These are phyloP conservation scores for Colletotrichum phormii DNA, from an alignment of 2,329 filamentous ascomycete genomes.

Conservation along the genomic window DNA sequence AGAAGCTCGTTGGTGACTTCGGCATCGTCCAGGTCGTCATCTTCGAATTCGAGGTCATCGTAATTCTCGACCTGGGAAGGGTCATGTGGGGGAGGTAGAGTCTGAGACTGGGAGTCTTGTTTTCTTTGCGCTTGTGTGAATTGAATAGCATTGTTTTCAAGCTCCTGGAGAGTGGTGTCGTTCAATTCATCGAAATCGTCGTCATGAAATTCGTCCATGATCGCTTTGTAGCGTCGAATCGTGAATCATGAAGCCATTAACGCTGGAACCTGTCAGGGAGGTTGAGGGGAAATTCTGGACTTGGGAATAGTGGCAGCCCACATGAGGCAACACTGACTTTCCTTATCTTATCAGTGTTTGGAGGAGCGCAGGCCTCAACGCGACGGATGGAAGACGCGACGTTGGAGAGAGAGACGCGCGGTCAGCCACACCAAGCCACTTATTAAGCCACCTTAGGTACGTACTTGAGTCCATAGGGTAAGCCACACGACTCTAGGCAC, in stretches of 20 bases:
- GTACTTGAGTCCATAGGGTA: too few species aligned
- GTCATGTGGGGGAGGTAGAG: constrained; percentile 37
- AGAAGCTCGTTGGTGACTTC: constrained; percentile 65
- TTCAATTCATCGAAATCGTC: constrained; percentile 73
- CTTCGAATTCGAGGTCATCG: constrained; percentile 61
- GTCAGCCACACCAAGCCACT: background rate
- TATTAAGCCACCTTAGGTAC: background rate
- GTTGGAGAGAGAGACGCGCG: background rate
- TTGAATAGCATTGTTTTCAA: constrained; percentile 73
- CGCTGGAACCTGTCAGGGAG: background rate
- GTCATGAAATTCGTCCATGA: constrained; percentile 71
- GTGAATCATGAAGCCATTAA: background rate
- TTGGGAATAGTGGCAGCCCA: constrained; percentile 26
- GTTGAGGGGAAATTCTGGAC: background rate
- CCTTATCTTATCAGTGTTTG: constrained; percentile 28
- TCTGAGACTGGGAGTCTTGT: constrained; percentile 35
- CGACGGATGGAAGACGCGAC: constrained; percentile 10
- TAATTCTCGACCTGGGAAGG: constrained; percentile 44
- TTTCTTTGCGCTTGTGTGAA: constrained; percentile 63
- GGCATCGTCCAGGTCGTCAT: constrained; percentile 69
- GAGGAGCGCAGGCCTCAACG: background rate
- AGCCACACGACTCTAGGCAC: background rate
- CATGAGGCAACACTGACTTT: background rate
- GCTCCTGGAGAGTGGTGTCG: constrained; percentile 67
- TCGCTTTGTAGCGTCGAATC: background rate